Evolutionary conservation across 2,329 filamentous ascomycete genomes (phyloP), one percentile per base, ranked within the genome.

Genomic region (Arthrobotrys iridis): DNA sequence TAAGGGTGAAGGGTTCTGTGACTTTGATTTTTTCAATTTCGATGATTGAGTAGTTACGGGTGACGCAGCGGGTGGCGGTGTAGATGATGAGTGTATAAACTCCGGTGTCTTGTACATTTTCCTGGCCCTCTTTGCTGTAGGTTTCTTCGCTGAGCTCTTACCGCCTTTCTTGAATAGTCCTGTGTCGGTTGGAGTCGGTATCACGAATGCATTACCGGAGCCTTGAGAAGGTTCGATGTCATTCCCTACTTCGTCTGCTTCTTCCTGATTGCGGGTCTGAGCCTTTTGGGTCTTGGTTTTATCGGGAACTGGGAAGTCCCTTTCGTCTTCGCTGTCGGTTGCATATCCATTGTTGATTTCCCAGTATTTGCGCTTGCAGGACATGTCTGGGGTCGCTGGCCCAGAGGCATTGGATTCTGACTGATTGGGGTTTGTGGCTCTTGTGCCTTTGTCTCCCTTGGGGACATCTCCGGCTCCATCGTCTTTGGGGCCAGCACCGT

Each of bases 81-180:
- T 64, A 35, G n/a, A 62, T 0, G 50, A 66, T 46, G 41, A 66
- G n/a, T n/a, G n/a, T 33, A 63, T 50, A 26, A 63, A 66, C 24
- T 73, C 52, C 1, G 68, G 50, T 1, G 68, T 55, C 58, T 62
- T 62, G 8, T 37, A 55, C 8, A 50, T 11, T 30, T 60, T 59
- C 26, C 33, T 58, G 4, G 26, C 37, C 41, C 33, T 57, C 24
- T 50, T 72, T 4, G 24, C 22, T 8, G 43, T 11, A 1, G 35
- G 26, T 8, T 41, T 50, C 30, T 24, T n/a, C n/a, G n/a, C n/a
- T n/a, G n/a, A n/a, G n/a, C n/a, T n/a, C n/a, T n/a, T 35, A 3
- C 46, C 15, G 2, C 26, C 26, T 3, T 52, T 26, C 6, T 20
- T 55, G 30, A 55, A 37, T 5, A 55, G 13, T 6, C 18, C n/a